Conservation (phyloP, 257 asterid species). For the Catharanthus roseus region DNA sequence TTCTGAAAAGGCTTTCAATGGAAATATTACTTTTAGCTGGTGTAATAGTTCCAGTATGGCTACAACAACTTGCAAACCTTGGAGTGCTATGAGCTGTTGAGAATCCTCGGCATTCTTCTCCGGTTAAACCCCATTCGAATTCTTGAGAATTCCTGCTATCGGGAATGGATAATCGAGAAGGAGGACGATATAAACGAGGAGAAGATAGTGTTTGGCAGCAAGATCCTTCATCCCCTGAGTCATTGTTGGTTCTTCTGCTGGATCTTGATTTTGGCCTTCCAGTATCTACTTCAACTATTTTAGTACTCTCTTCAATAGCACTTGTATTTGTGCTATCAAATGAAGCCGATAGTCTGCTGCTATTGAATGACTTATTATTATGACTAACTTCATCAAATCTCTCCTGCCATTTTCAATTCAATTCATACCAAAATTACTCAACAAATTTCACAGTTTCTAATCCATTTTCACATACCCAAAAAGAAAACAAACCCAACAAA, state of each 20-base stretch:
- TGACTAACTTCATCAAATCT: constrained; percentile 31
- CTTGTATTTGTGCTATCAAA: constrained; percentile 29
- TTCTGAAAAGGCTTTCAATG: constrained; percentile 30
- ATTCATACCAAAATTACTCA: too few species aligned
- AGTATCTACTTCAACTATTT: constrained; percentile 75
- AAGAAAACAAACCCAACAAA: not conserved
- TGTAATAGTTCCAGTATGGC: constrained; percentile 25
- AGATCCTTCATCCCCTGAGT: constrained; percentile 28
- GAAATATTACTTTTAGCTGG: constrained; percentile 52
- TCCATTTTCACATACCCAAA: not conserved
- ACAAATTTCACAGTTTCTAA: not conserved
- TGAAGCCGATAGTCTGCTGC: constrained; percentile 48
- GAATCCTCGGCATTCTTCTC: constrained; percentile 33
- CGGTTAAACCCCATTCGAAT: constrained; percentile 27
- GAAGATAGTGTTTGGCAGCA: constrained; percentile 25
- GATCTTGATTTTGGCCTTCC: constrained; percentile 57
- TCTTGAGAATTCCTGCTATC: constrained; percentile 26
- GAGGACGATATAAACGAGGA: constrained; percentile 16
- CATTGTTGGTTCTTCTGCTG: constrained; percentile 38
- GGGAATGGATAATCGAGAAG: constrained; percentile 25
- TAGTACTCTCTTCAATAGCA: constrained; percentile 54
- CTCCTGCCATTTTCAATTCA: constrained; percentile 27
- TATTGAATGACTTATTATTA: constrained; percentile 29
- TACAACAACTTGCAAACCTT: constrained; percentile 32
- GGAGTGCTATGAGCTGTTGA: constrained; percentile 73